phyloP scores from a whole-genome alignment of 805 yeast genomes.

The Komagataella populi region DNA sequence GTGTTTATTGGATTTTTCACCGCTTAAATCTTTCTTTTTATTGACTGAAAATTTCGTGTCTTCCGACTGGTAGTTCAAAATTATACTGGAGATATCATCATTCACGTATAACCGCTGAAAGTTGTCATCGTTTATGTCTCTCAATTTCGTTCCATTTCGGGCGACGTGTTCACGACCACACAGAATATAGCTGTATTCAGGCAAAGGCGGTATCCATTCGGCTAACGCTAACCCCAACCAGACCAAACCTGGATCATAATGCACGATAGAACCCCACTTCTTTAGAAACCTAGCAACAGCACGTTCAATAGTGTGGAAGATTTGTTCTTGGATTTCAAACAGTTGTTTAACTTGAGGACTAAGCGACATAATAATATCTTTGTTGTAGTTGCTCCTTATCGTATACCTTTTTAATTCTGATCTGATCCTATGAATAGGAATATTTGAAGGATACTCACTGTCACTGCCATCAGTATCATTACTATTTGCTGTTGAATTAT shows the following conservation, averaged over 20 bases:
- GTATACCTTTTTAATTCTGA: constrained; percentile 1
- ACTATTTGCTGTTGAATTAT: constrained; percentile 1
- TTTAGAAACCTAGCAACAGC: constrained; percentile 50
- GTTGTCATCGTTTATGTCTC: constrained; percentile 17
- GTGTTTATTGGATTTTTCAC: constrained; percentile 5
- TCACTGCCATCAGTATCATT: constrained; percentile 1
- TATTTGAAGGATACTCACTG: neutral
- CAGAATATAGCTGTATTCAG: constrained; percentile 36
- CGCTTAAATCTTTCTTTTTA: neutral
- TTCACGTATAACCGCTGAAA: constrained; percentile 14
- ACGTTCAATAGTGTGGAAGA: constrained; percentile 41
- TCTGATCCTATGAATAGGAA: neutral
- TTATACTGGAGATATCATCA: neutral
- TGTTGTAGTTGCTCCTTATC: neutral
- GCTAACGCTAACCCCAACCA: constrained; percentile 86
- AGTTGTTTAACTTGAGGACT: constrained; percentile 18
- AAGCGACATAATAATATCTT: constrained; percentile 5
- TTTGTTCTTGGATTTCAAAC: constrained; percentile 32
- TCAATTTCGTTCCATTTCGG: constrained; percentile 20
- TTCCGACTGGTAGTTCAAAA: neutral
- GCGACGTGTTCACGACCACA: constrained; percentile 36
- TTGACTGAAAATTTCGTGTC: neutral
- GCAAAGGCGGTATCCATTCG: constrained; percentile 73
- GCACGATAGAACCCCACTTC: constrained; percentile 70
- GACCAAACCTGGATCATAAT: constrained; percentile 70